phyloP scores from a whole-genome alignment of 805 yeast genomes.

The Danielia oregonensis region DNA sequence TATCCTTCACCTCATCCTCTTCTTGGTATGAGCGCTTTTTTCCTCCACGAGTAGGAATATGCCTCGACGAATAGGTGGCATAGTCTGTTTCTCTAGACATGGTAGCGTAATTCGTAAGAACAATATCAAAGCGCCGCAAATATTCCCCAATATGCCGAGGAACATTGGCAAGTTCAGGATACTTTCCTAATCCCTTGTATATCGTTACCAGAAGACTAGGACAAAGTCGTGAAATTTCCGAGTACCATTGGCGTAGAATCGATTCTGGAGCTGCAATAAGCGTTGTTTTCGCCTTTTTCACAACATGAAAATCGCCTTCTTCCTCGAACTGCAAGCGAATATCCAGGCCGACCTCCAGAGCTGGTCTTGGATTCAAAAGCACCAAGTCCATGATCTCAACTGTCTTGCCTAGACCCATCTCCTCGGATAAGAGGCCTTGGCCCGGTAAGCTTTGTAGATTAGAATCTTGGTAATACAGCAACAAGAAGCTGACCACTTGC shows the following conservation, averaged over 20 bases:
- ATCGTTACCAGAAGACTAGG: conserved; percentile 58
- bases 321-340: conserved; percentile 27
- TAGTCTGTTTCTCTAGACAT: conserved; percentile 74
- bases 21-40: conserved; percentile 9
- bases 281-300: conserved; percentile 62
- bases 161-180: conserved; percentile 25
- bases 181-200: conserved; percentile 53
- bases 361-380: conserved; percentile 54
- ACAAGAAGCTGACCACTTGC: conserved; percentile 23
- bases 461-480: conserved; percentile 21
- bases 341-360: conserved; percentile 27
- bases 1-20: conserved; percentile 8
- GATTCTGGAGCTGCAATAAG: conserved; percentile 84
- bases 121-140: conserved; percentile 65
- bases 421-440: conserved; percentile 80
- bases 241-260: conserved; percentile 80
- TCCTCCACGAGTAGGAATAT: conserved; percentile 40
- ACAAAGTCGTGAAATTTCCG: conserved; percentile 59
- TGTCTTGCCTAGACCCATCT: conserved; percentile 97
- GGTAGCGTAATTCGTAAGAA: conserved; percentile 71
- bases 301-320: conserved; percentile 39
- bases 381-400: conserved; percentile 74
- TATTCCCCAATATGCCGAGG: conserved; percentile 47
- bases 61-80: conserved; percentile 66
- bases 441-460: conserved; percentile 37